These are phyloP conservation scores for Colletotrichum neosansevieriae DNA, from an alignment of 2,329 filamentous ascomycete species.

Conservation along the genomic window DNA sequence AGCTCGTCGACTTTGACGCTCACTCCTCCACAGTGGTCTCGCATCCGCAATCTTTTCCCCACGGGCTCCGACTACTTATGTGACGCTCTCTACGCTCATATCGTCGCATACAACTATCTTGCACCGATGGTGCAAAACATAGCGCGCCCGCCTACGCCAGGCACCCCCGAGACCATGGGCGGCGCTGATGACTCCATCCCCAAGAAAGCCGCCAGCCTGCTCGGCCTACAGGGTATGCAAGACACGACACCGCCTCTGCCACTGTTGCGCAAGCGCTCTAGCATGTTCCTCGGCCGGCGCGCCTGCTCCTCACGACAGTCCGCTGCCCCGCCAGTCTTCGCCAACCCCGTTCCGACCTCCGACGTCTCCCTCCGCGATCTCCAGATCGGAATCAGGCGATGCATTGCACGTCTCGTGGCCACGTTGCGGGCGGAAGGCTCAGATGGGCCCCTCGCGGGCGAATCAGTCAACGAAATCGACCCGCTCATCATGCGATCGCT, in stretches of 20 bases:
- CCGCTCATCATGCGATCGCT: constrained; percentile 55
- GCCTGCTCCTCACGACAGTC: constrained; percentile 30
- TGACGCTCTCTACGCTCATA: constrained; percentile 69
- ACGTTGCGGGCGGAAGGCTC: constrained; percentile 52
- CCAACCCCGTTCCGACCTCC: background rate
- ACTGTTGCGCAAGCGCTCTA: constrained; percentile 40
- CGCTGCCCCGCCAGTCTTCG: constrained; percentile 19
- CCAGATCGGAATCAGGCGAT: constrained; percentile 62
- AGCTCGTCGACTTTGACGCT: constrained; percentile 23
- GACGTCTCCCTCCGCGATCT: constrained; percentile 58
- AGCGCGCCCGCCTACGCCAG: constrained; percentile 23
- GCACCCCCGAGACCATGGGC: constrained; percentile 26
- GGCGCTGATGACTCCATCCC: constrained; percentile 52
- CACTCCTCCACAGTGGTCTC: constrained; percentile 52
- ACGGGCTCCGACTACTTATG: constrained; percentile 66
- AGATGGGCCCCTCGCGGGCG: constrained; percentile 23
- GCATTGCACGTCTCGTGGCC: constrained; percentile 63
- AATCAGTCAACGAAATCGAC: constrained; percentile 49
- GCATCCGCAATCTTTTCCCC: constrained; percentile 66
- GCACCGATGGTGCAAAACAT: constrained; percentile 44
- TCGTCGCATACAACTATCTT: constrained; percentile 71
- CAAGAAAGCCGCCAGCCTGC: constrained; percentile 64
- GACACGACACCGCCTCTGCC: constrained; percentile 42
- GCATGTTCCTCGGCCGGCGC: constrained; percentile 29
- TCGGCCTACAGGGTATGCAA: constrained; percentile 56